Percentiles rank a stretch among this genome's conserved stretches.
These are phyloP conservation scores for Blastobotrys elegans DNA, from an alignment of 1,139 yeast genomes.

Conservation along the genomic window DNA sequence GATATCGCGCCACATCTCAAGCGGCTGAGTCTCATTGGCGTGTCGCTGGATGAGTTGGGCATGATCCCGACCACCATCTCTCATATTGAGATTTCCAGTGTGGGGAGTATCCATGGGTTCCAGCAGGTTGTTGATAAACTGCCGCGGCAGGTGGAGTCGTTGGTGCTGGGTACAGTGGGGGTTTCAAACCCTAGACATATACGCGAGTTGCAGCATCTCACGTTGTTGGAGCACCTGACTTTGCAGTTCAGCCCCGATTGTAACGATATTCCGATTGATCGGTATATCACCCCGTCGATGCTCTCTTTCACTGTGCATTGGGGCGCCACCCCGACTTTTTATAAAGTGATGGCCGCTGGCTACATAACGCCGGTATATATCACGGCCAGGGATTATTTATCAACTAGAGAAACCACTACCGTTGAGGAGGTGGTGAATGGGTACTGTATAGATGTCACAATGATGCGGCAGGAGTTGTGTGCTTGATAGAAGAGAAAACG, in stretches of 20 bases:
- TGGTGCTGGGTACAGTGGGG: background rate
- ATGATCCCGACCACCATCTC: background rate
- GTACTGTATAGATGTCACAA: background rate
- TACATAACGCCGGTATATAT: slow-evolving; percentile 2
- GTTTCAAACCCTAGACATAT: background rate
- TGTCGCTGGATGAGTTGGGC: background rate
- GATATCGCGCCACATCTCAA: background rate
- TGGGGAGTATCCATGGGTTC: background rate
- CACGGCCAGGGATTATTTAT: background rate
- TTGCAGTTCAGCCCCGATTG: slow-evolving; percentile 1
- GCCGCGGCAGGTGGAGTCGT: background rate
- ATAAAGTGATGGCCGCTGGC: slow-evolving; percentile 1
- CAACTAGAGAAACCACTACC: background rate
- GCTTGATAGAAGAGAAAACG: no score
- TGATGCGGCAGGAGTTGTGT: slow-evolving; percentile 1
- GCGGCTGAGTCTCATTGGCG: background rate
- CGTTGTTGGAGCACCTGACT: background rate
- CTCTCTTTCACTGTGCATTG: background rate
- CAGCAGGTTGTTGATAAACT: background rate
- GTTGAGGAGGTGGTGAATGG: slow-evolving; percentile 1
- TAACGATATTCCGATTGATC: slow-evolving; percentile 6
- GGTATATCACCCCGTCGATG: background rate
- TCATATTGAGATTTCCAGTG: background rate
- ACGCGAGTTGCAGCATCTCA: background rate
- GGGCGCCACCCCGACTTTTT: background rate